A percentile compares a stretch with the other conserved stretches of the same genome.
phyloP scores from a whole-genome alignment of 139 green algal species.

The Dunaliella primolecta region DNA sequence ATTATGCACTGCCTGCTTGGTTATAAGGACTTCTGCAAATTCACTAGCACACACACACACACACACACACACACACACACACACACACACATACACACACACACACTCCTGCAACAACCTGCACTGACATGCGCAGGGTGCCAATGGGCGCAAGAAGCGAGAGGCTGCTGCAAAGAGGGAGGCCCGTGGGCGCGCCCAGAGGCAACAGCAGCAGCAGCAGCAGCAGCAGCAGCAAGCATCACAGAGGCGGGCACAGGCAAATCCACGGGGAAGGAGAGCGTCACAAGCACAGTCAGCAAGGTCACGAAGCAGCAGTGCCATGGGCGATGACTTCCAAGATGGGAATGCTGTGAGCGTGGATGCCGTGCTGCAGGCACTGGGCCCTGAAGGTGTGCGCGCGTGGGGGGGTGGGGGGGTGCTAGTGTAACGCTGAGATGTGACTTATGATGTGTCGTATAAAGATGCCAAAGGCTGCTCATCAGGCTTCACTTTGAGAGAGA shows the following conservation, averaged over 20 bases:
- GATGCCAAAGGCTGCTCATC: too few relatives aligned
- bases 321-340: neutral
- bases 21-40: neutral
- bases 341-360: neutral
- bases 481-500: too few relatives aligned
- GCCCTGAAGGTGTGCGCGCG: neutral
- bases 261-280: too few relatives aligned
- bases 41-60: too few relatives aligned
- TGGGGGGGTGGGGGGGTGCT: too few relatives aligned
- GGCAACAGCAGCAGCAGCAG: slow-evolving; percentile 12
- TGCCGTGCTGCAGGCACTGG: neutral
- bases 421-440: too few relatives aligned
- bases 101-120: too few relatives aligned
- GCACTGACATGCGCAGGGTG: too few relatives aligned
- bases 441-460: too few relatives aligned
- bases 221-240: slow-evolving; percentile 9
- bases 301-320: neutral
- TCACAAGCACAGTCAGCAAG: neutral
- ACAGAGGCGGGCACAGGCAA: neutral
- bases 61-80: too few relatives aligned
- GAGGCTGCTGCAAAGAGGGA: slow-evolving; percentile 1
- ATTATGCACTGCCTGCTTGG: too few relatives aligned
- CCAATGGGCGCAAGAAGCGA: neutral
- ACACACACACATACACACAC: too few relatives aligned
- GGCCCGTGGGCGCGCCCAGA: neutral